These are phyloP conservation scores for Aspergillus ustus DNA, from an alignment of 2,329 filamentous ascomycete genomes.

Conservation along the genomic window DNA sequence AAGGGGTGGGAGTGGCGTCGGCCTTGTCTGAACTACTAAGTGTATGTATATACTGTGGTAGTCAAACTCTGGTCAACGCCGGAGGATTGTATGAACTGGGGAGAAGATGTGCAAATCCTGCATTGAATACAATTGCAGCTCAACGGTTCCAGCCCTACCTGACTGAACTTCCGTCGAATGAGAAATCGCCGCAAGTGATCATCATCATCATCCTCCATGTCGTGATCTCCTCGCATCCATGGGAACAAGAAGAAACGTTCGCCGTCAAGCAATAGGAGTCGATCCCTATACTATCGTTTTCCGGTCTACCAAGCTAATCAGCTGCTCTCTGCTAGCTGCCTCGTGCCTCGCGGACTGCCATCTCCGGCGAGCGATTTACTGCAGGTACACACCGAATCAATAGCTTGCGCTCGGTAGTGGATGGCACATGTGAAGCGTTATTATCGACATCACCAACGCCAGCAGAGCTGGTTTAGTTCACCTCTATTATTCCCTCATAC, in stretches of 20 bases:
- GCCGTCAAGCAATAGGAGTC: too few relatives aligned
- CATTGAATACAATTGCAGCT: neutral
- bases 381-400: neutral
- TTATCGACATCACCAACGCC: too few relatives aligned
- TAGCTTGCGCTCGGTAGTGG: neutral
- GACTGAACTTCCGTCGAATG: too few relatives aligned
- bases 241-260: neutral
- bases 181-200: too few relatives aligned
- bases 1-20: too few relatives aligned
- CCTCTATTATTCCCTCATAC: neutral
- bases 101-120: neutral
- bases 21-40: neutral
- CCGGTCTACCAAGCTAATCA: neutral
- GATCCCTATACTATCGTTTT: neutral
- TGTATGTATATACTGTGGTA: neutral
- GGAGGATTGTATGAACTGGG: neutral
- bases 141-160: too few relatives aligned
- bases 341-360: neutral
- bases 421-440: neutral
- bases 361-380: neutral
- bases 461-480: too few relatives aligned
- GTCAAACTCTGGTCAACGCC: neutral
- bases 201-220: too few relatives aligned
- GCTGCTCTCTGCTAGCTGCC: neutral
- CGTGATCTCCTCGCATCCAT: neutral